Base-by-base conservation (phyloP, 257 asterid genomes). In the Jasminum sambac region DNA sequence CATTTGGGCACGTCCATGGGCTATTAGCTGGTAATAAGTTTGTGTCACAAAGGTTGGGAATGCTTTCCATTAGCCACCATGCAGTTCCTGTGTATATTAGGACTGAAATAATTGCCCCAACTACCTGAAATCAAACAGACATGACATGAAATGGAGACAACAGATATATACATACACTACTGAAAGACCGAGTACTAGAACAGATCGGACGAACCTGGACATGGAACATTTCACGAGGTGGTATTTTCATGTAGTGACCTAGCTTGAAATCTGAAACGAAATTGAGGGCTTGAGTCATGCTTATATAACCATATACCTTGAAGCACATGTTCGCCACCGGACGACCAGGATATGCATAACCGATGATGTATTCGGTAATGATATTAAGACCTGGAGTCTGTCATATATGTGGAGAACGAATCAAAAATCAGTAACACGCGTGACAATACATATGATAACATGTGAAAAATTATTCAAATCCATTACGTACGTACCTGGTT, bases 181-280 rank as follows among this genome's bases (percentile, higher is more conserved):
- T 30, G 36, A 30, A 30, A 30, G 36, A 4, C 36, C 4, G 36
- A 30, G 36, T 30, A 30, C 36, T 1, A 5, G 2, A 40, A 2
- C 6, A 40, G 44, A 60, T 55, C 26, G 7, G 36, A 14, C 58
- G 52, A n/a, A 85, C 95, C 91, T 88, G 95, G 8, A 79, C 88
- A 52, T 30, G 25, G 69, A 88, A 88, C 95, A 88, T 86, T n/a
- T 87, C 79, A 70, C 86, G 78, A 4, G 95, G 92, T 11, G 92
- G 95, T 40, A 88, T 84, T 68, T 88, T 88, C 95, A 86, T 88
- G 77, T 88, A 86, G 62, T 84, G 91, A 4, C 95, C 91, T 21
- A 88, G 89, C 77, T 88, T 88, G 74, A 88, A 86, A 76, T 88
- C 92, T 19, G 42, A 1, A 2, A 88, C 23, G 63, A 88, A 88